Evolutionary conservation across 441 rosid genomes (phyloP).

Genomic region (Gossypium davidsonii): DNA sequence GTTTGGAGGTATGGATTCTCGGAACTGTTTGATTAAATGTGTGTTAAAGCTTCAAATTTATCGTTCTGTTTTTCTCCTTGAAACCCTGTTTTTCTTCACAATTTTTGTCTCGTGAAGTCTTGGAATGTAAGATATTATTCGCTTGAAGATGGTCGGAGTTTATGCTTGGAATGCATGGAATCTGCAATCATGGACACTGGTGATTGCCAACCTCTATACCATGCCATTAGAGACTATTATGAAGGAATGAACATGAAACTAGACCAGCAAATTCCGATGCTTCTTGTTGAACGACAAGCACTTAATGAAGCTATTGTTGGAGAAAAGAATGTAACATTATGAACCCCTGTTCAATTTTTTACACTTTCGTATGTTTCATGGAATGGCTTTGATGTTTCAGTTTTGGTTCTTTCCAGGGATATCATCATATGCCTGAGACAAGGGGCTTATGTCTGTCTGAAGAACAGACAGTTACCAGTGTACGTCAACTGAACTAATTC

Average conservation of each 20-base stretch:
- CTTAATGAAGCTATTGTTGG: conserved; percentile 84
- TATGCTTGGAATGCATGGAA: conserved; percentile 83
- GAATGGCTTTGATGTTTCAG: conserved; percentile 10
- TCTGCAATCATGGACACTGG: conserved; percentile 82
- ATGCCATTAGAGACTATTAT: conserved; percentile 72
- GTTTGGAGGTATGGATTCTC: conserved; percentile 61
- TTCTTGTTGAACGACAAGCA: conserved; percentile 80
- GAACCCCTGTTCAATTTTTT: not conserved
- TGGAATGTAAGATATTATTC: conserved; percentile 57
- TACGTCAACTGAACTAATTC: conserved; percentile 30
- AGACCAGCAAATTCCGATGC: conserved; percentile 89
- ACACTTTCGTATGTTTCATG: not conserved
- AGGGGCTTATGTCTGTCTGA: conserved; percentile 90
- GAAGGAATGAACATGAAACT: conserved; percentile 87
- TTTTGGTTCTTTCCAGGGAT: conserved; percentile 43
- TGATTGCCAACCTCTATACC: conserved; percentile 84
- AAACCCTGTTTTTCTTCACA: not conserved
- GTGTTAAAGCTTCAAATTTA: not conserved
- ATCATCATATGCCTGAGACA: conserved; percentile 93
- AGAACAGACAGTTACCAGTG: conserved; percentile 86
- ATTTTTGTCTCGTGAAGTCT: conserved; percentile 35
- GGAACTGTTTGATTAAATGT: not conserved
- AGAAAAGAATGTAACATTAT: conserved; percentile 59
- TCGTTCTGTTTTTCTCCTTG: not conserved
- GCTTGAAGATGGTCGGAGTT: conserved; percentile 71